Base-by-base conservation (phyloP, 2,329 filamentous ascomycete genomes). In the Aspergillus sp. region DNA sequence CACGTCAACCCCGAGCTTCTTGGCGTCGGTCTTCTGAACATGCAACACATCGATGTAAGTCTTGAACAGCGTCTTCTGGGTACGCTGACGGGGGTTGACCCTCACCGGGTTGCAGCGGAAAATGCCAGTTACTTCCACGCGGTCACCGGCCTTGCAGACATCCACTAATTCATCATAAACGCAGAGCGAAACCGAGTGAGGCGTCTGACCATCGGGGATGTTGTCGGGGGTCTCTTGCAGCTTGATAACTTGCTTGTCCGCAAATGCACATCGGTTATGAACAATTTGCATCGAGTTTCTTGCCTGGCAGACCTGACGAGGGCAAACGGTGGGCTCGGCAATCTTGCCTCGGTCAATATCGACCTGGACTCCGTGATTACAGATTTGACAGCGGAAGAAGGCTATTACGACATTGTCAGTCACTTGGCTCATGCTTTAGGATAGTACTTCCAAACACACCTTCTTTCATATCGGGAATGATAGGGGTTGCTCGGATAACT, bases 381-480 rank as follows among this genome's bases (percentile, higher is more conserved):
- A 98, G 28, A 91, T 81, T 48, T 88, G 87, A 71, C 93, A 98
- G 53, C 88, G 86, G 80, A 98, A 98, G 72, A 95, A 96, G 0
- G 93, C 93, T 74, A 48, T 1, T n/a, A 1, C 27, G 33, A 26
- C 19, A 19, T 19, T 19, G 30, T 49, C 41, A 48, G 10, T 34
- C 12, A 28, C 26, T 30, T 12, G 5, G 27, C 9, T 12, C 26
- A 26, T 10, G 7, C 28, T 12, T 12, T 42, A 7, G 9, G 28
- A 42, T 29, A 3, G 4, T 30, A 30, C 9, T n/a, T 42, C 28
- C 9, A 5, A n/a, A 48, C 65, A 57, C 63, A 76, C 75, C 75
- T 64, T 95, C 88, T 71, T 94, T 96, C 94, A 98, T 98, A 60
- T 98, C 93, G 0, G 93, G 93, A 54, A 98, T 97, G 54, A 98